Base-by-base conservation (phyloP, 1,139 yeast genomes). In the Hansenula lynferdii region DNA sequence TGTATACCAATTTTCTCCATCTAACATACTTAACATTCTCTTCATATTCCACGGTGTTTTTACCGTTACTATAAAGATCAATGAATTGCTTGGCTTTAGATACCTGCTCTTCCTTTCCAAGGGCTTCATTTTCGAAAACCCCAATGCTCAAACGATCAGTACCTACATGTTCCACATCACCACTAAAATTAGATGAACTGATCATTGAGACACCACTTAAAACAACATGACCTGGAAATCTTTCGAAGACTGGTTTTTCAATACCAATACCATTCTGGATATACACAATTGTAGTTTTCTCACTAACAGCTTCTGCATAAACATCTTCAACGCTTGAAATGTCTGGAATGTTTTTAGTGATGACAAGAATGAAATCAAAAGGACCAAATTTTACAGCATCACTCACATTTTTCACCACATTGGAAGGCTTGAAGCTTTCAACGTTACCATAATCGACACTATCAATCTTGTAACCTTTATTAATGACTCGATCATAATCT, bases 261-360 rank as follows among this genome's bases (percentile, higher is more conserved):
- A 83, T 81, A 28, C 80, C 89, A 42, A 82, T 66, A 5, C 95
- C 95, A 53, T 85, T 85, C 59, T 85, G 92, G 36, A 83, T 57
- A 44, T 84, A 67, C 3, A 83, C 75, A 40, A 85, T 74, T 5
- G 74, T 67, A 6, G 86, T 70, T 22, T 63, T 59, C 5, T 60
- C 66, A 6, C 63, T 58, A 21, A 80, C 74, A 2, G 77, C 85
- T 2, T 82, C 77, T 21, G 58, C 67, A 41, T 82, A 70, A 34
- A 83, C 62, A 19, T 80, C 77, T 49, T 79, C 86, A 38, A 82
- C 69, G 38, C 65, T 64, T 39, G 70, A 66, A 3, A 77, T 61
- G 53, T 85, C 95, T 6, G 95, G 95, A 22, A 83, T 69, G 50
- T 81, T 83, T 55, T 85, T 85, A 33, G 87, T 81, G 34, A 87